Evolutionary conservation across 345 rosid genomes (phyloP), one percentile per base, ranked within the genome.

Genomic region (Garcia nutans): DNA sequence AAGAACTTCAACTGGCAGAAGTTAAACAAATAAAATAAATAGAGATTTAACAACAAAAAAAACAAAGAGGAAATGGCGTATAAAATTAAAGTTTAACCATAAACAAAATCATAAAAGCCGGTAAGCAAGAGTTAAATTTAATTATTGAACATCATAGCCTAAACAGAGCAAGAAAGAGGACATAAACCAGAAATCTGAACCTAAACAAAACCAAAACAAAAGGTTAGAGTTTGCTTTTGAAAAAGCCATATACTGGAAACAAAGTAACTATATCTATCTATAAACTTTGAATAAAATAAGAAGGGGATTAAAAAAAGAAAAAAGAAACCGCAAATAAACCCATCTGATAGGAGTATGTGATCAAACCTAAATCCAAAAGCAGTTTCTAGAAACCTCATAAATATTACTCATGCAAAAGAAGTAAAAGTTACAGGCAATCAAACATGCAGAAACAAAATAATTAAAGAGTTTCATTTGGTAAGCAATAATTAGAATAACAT

Each of bases 381-480:
- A 68, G 50, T 45, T 65, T 72, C 57, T 56, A 49, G 68, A 74
- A 76, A 61, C 62, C 68, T 45, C 57, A 72, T 62, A 47, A 50
- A n/a, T 42, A 44, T 24, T 56, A 74, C 22, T 9, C 42, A 60
- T 23, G 12, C 16, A 68, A 47, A 42, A 70, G 44, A 65, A 67
- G 55, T 23, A 71, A 68, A 54, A 69, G 47, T 42, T 75, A 67
- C 72, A 72, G 82, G 66, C 65, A 76, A 65, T 52, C 61, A 66
- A 23, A 33, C 71, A 77, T 73, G 81, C 71, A 70, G 70, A 72
- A 79, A 44, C 86, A 62, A 68, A 81, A 83, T 83, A 71, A 83
- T 77, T 64, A 72, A 77, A 63, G 57, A 83, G 44, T 33, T 26
- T 47, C 23, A 26, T 73, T 71, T 69, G 67, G 62, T 19, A 74